These are phyloP conservation scores for Magnolia changhungtana DNA, from an alignment of 164 flowering plant genomes.

Conservation along the genomic window DNA sequence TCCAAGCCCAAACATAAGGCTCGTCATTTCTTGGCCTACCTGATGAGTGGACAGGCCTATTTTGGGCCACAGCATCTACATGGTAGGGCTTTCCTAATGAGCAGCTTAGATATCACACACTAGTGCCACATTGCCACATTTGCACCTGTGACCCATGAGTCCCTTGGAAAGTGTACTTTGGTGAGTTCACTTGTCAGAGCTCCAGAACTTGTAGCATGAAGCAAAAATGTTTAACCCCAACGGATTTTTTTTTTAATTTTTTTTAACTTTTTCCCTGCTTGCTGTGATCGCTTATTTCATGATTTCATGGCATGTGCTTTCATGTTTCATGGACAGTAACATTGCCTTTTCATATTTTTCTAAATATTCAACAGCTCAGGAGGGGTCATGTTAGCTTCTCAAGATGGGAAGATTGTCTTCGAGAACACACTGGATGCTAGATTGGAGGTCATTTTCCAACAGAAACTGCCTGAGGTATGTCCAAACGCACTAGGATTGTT, in stretches of 20 bases:
- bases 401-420: conserved; percentile 64
- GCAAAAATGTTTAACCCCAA: neutral
- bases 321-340: neutral
- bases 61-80: no score
- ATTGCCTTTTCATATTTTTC: neutral
- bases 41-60: no score
- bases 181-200: no score
- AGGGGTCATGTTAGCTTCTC: conserved; percentile 63
- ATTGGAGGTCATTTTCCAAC: conserved; percentile 48
- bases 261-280: neutral
- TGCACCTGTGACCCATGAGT: no score
- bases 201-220: no score
- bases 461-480: conserved; percentile 62
- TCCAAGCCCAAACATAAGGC: no score
- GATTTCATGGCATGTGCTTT: neutral
- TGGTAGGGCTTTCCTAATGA: no score
- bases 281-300: neutral
- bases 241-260: no score
- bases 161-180: no score
- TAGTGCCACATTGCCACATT: no score
- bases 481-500: neutral
- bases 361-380: conserved; percentile 26
- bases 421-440: conserved; percentile 68
- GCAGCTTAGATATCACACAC: no score
- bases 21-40: no score